These are phyloP conservation scores for Aspergillus sparsus DNA, from an alignment of 495 filamentous ascomycete species.

Conservation along the genomic window DNA sequence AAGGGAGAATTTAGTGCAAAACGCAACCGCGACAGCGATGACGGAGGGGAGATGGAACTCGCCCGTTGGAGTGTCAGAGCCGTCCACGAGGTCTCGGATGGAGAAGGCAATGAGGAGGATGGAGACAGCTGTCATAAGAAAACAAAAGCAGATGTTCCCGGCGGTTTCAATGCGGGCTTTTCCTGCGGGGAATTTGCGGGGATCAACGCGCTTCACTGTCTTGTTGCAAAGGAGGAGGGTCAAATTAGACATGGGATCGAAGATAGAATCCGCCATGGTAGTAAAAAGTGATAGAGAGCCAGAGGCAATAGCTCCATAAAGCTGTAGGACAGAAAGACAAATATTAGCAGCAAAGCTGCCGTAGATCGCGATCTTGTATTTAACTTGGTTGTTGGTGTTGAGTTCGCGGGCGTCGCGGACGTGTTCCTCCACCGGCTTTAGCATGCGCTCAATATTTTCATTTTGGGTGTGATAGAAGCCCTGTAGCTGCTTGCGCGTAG, in stretches of 20 bases:
- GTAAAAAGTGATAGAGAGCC: slow-evolving; percentile 93
- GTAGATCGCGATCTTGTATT: slow-evolving; percentile 84
- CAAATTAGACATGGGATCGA: slow-evolving; percentile 90
- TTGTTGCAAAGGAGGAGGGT: slow-evolving; percentile 86
- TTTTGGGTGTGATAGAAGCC: slow-evolving; percentile 92
- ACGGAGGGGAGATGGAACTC: slow-evolving; percentile 81
- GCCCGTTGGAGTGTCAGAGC: slow-evolving; percentile 33
- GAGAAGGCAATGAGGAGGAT: slow-evolving; percentile 89
- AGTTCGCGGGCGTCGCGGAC: slow-evolving; percentile 75
- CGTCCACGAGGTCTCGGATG: slow-evolving; percentile 60
- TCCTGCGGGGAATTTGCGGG: slow-evolving; percentile 86
- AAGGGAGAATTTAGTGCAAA: slow-evolving; percentile 76
- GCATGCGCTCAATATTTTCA: slow-evolving; percentile 84
- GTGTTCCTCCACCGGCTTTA: slow-evolving; percentile 94
- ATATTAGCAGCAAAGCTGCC: slow-evolving; percentile 90
- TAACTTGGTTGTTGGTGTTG: slow-evolving; percentile 75
- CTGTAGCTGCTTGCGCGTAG: slow-evolving; percentile 64
- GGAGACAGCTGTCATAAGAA: slow-evolving; percentile 91
- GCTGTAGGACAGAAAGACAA: slow-evolving; percentile 72
- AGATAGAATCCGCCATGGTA: slow-evolving; percentile 95
- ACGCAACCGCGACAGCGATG: slow-evolving; percentile 83
- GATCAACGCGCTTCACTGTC: slow-evolving; percentile 84
- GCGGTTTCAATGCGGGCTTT: slow-evolving; percentile 95
- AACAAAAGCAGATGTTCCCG: slow-evolving; percentile 96
- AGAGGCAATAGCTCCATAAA: slow-evolving; percentile 86